phyloP scores from a whole-genome alignment of 140 eudicot genomes.

The Cichorium intybus region DNA sequence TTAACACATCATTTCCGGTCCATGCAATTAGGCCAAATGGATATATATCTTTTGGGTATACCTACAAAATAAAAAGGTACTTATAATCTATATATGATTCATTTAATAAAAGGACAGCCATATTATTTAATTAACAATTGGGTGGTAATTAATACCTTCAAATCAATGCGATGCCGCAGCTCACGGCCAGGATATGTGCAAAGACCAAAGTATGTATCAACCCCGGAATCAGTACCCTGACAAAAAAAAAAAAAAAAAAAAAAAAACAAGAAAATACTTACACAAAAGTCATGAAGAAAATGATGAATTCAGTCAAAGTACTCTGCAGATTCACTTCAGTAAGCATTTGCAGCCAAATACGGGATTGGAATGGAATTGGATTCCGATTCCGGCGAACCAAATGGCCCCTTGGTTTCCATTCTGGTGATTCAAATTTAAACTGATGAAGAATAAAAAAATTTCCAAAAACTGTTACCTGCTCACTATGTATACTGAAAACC shows the following conservation, averaged over 20 bases:
- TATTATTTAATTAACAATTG: too few relatives aligned
- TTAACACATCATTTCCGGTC: slow-evolving; percentile 95
- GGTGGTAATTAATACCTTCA: slow-evolving; percentile 77
- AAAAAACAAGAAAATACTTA: background rate
- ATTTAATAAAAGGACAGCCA: background rate
- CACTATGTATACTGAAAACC: slow-evolving; percentile 85
- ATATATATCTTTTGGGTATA: slow-evolving; percentile 86
- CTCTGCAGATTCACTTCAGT: too few relatives aligned
- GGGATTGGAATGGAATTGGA: background rate
- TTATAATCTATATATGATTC: background rate
- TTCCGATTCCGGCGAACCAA: background rate
- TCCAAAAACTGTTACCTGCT: slow-evolving; percentile 51
- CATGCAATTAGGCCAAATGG: slow-evolving; percentile 89
- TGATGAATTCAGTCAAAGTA: too few relatives aligned
- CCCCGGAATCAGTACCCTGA: slow-evolving; percentile 89
- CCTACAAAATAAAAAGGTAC: slow-evolving; percentile 42
- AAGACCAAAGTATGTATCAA: slow-evolving; percentile 96
- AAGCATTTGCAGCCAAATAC: too few relatives aligned
- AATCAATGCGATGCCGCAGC: slow-evolving; percentile 88
- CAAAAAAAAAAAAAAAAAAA: background rate
- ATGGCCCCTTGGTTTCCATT: background rate
- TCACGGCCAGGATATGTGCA: slow-evolving; percentile 98
- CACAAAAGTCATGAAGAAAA: slow-evolving; percentile 19
- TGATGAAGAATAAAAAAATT: slow-evolving; percentile 3
- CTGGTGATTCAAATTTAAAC: background rate